Evolutionary conservation across 139 green algal genomes (phyloP).

Genomic region (Coelastrella sp.): DNA sequence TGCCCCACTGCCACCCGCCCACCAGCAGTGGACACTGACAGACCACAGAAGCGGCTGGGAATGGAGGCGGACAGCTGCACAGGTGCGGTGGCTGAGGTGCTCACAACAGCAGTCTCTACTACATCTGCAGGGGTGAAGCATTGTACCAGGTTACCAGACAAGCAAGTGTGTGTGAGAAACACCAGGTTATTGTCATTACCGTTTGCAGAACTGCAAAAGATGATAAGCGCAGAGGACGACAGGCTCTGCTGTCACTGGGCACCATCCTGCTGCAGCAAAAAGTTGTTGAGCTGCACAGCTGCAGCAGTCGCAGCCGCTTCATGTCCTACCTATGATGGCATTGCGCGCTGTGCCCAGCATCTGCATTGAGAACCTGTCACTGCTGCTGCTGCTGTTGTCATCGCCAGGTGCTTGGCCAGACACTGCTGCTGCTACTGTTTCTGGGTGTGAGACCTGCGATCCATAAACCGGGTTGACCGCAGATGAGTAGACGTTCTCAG

Average conservation of each 20-base stretch:
- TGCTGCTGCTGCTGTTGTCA: conserved; percentile 5
- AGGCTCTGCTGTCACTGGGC: no score
- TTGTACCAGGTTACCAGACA: no score
- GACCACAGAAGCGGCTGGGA: conserved; percentile 39
- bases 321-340: conserved; percentile 12
- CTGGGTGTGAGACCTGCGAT: not conserved
- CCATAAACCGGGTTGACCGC: no score
- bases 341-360: conserved; percentile 2
- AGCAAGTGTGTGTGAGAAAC: no score
- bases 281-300: no score
- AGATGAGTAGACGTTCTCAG: no score
- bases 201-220: no score
- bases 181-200: no score
- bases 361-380: conserved; percentile 12
- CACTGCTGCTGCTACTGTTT: conserved; percentile 13
- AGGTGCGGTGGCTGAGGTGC: not conserved
- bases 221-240: no score
- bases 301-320: not conserved
- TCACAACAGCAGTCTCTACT: not conserved
- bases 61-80: conserved; percentile 3
- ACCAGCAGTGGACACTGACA: conserved; percentile 30
- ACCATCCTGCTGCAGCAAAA: no score
- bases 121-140: not conserved
- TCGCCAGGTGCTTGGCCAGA: not conserved
- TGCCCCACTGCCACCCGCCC: not conserved